Evolutionary conservation across 2,329 filamentous ascomycete species (phyloP), one percentile per base, ranked within the genome.

Genomic region (Zarea fungicola): DNA sequence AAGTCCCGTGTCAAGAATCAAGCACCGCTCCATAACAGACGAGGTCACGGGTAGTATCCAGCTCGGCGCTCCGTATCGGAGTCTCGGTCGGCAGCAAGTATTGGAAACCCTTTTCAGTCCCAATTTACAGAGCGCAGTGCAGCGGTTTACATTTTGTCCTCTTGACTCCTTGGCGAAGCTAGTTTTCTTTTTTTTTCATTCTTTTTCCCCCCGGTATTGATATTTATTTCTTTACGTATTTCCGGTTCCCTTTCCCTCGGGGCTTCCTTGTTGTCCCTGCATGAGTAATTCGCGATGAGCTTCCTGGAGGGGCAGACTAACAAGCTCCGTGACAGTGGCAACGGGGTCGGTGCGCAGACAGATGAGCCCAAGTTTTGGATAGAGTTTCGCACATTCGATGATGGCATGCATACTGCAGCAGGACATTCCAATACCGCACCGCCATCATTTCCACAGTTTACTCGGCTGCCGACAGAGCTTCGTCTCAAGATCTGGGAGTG

Each of bases 401-500:
- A 75, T 60, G 70, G 69, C 22, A 58, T 68, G 22, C 45, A 41
- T 23, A 19, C n/a, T n/a, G 37, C 50, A 22, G 42, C n/a, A 45
- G 14, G 49, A 39, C 13, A 29, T 52, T 22, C 5, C 35, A 14
- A 35, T 53, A 14, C 28, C 51, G 34, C 41, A 19, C 23, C 52
- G 23, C 35, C 57, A 47, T 48, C 59, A 36, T 70, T 67, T 56
- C 59, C 59, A 13, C 63, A 54, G 35, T 77, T 77, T 57, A 51
- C 56, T 16, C 58, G 50, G 39, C 65, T 76, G 7, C 74, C 74
- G 2, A 48, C 67, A 22, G 74, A 77, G 60, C 65, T 77, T 46
- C 73, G 75, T 41, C 62, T 75, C 47, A 67, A 68, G 58, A 65
- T 77, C 53, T 77, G 74, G 74, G 63, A 67, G 48, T 62, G 59